phyloP scores from a whole-genome alignment of 495 filamentous ascomycete genomes.

The Tuber aestivum region DNA sequence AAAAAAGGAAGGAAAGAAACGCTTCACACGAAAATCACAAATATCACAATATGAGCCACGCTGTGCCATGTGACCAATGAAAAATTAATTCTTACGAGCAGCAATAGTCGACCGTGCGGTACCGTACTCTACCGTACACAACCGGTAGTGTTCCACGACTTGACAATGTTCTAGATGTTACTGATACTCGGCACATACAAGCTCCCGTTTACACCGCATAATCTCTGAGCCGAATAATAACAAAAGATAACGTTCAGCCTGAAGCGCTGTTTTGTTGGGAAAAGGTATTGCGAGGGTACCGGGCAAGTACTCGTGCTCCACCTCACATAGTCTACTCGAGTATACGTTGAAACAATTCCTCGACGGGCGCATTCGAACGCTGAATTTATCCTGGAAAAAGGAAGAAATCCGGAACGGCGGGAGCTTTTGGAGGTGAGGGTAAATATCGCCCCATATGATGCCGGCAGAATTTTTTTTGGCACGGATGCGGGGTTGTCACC shows the following conservation, averaged over 20 bases:
- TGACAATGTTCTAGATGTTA: background rate
- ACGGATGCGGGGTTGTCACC: background rate
- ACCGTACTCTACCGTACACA: no score
- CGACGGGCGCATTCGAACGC: background rate
- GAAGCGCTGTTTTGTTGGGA: background rate
- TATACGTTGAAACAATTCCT: background rate
- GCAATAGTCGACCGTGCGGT: no score
- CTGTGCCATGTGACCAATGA: constrained; percentile 18
- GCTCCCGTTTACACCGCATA: background rate
- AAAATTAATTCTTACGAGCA: background rate
- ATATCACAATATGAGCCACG: background rate
- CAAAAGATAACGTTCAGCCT: background rate
- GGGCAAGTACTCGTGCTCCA: background rate
- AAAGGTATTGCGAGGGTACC: background rate
- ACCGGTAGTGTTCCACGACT: background rate
- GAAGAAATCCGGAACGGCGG: background rate
- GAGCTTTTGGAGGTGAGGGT: background rate
- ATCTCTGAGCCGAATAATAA: background rate
- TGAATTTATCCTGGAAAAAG: background rate
- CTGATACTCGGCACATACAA: constrained; percentile 2
- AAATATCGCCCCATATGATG: background rate
- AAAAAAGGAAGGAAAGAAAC: background rate
- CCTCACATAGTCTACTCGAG: no score
- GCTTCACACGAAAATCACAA: background rate
- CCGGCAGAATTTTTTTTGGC: background rate